Conservation (phyloP, 2,329 filamentous ascomycete genomes). For the Microdochium paspali region DNA sequence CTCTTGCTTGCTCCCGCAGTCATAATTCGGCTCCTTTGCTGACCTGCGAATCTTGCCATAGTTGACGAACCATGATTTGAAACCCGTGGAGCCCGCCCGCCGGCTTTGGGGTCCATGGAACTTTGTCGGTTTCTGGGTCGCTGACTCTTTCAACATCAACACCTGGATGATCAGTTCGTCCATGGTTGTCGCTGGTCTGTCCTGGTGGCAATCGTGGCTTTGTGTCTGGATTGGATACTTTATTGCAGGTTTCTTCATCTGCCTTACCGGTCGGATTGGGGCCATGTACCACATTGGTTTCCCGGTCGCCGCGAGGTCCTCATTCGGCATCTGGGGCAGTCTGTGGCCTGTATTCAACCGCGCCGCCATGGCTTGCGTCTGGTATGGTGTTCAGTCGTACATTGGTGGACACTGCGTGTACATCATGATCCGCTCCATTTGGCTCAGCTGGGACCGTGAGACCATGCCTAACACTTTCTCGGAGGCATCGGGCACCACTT, state of each 20-base stretch:
- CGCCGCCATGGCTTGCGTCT: constrained; percentile 77
- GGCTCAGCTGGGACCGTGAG: constrained; percentile 54
- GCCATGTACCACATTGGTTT: constrained; percentile 85
- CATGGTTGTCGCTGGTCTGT: constrained; percentile 68
- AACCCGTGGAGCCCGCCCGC: constrained; percentile 67
- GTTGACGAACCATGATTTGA: constrained; percentile 77
- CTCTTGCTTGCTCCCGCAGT: background rate
- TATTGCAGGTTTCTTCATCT: constrained; percentile 67
- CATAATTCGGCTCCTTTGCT: background rate
- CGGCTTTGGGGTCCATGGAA: constrained; percentile 83
- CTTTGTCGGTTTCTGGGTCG: constrained; percentile 82
- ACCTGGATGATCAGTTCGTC: constrained; percentile 90
- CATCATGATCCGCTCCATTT: constrained; percentile 81
- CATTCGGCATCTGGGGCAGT: constrained; percentile 83
- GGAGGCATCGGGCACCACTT: constrained; percentile 57
- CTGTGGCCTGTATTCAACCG: constrained; percentile 86
- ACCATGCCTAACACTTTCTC: constrained; percentile 60
- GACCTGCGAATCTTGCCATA: constrained; percentile 16
- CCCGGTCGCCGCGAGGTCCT: constrained; percentile 67
- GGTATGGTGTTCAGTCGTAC: constrained; percentile 80
- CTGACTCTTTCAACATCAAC: constrained; percentile 81
- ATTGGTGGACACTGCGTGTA: constrained; percentile 81
- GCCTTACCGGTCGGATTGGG: constrained; percentile 71
- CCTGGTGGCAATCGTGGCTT: constrained; percentile 90
- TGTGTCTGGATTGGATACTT: constrained; percentile 82